Conservation (phyloP, 768 basidiomycete species). For the Tephrocybe sp. region DNA sequence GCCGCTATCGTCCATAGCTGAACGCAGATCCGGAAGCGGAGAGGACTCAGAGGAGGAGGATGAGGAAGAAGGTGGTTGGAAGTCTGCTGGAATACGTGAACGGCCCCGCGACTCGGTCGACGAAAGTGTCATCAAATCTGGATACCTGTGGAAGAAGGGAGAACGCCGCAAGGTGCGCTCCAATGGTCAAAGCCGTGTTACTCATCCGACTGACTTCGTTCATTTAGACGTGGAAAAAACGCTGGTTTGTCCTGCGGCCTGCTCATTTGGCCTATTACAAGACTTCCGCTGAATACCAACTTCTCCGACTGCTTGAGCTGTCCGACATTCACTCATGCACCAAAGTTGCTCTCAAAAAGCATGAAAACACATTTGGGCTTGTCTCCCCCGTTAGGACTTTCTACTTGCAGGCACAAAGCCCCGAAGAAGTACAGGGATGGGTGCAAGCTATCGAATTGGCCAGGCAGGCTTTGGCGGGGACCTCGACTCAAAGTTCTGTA, state of each 20-base stretch:
- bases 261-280: conserved; percentile 97
- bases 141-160: conserved; percentile 98
- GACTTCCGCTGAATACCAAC: conserved; percentile 89
- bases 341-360: conserved; percentile 83
- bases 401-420: conserved; percentile 78
- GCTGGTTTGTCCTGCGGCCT: conserved; percentile 95
- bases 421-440: conserved; percentile 80
- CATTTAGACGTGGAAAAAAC: conserved; percentile 92
- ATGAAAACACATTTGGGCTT: conserved; percentile 86
- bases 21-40: conserved; percentile 64
- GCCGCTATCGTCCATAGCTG: conserved; percentile 75
- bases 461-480: conserved; percentile 59
- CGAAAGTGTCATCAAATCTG: conserved; percentile 80
- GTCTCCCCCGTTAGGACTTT: conserved; percentile 89
- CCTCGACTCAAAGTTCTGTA: conserved; percentile 56
- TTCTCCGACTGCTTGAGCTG: conserved; percentile 85
- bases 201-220: conserved; percentile 7
- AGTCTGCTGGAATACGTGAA: conserved; percentile 42
- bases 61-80: conserved; percentile 66
- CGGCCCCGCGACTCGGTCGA: conserved; percentile 49
- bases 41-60: conserved; percentile 82
- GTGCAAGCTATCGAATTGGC: conserved; percentile 79
- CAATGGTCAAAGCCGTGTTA: conserved; percentile 17
- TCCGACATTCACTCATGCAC: conserved; percentile 89
- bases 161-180: conserved; percentile 83